Evolutionary conservation across 108 stramenopile species (phyloP).

Genomic region (Parietichytrium sp.): DNA sequence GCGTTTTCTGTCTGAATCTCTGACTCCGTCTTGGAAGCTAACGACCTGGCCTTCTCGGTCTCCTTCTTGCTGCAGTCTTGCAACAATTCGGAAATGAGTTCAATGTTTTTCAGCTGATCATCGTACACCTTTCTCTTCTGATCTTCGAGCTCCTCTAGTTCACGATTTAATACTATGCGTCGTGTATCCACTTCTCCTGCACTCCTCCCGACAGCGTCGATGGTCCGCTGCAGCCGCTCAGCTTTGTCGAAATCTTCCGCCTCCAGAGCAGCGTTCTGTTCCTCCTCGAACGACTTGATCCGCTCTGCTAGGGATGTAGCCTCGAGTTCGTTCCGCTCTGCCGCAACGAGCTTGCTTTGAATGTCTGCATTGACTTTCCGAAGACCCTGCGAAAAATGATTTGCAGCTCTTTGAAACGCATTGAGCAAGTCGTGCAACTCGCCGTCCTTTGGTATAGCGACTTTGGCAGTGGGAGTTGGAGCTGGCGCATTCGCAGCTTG

Average conservation of each 20-base stretch:
- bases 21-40: background rate
- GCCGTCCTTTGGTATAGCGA: background rate
- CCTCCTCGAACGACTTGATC: slow-evolving; percentile 9
- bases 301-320: background rate
- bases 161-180: background rate
- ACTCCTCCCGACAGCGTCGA: slow-evolving; percentile 9
- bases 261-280: slow-evolving; percentile 4
- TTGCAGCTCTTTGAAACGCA: background rate
- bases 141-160: background rate
- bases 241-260: slow-evolving; percentile 37
- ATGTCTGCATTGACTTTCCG: background rate
- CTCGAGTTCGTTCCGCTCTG: background rate
- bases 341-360: background rate
- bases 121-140: slow-evolving; percentile 3
- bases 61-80: slow-evolving; percentile 36
- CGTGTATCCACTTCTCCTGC: slow-evolving; percentile 4
- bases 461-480: background rate
- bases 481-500: background rate
- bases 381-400: background rate
- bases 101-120: slow-evolving; percentile 10
- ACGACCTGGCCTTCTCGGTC: background rate
- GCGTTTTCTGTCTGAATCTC: background rate
- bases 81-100: slow-evolving; percentile 8
- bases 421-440: background rate
- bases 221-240: slow-evolving; percentile 15